Percentiles rank a stretch among this genome's conserved stretches.
Evolutionary conservation across 2,329 filamentous ascomycete species (phyloP).

Genomic region (Hymenoscyphus infarciens): DNA sequence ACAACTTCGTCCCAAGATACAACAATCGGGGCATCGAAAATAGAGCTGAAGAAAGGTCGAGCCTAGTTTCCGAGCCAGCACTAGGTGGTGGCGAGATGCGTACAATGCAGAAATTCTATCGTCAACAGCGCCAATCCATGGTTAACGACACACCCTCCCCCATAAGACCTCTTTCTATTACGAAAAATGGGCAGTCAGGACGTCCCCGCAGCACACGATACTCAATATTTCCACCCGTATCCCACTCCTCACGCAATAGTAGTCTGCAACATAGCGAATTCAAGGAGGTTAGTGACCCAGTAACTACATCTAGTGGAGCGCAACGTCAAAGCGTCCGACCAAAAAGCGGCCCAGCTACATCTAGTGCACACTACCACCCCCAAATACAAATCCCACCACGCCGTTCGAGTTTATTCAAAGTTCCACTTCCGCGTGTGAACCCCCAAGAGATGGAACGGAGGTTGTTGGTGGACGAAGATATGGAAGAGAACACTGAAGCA

Average conservation of each 20-base stretch:
- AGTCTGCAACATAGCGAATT: neutral
- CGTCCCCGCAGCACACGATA: conserved; percentile 10
- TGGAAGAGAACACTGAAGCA: neutral
- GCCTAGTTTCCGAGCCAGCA: conserved; percentile 1
- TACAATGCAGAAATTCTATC: conserved; percentile 14
- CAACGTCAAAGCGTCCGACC: conserved; percentile 9
- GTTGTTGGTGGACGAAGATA: neutral
- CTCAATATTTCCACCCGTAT: neutral
- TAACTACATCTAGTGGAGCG: neutral
- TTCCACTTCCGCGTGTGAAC: neutral
- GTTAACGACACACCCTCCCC: neutral
- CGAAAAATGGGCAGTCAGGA: conserved; percentile 13
- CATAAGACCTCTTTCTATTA: conserved; percentile 4
- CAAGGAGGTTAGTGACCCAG: too few relatives aligned
- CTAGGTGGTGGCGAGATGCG: conserved; percentile 10
- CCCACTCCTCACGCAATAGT: neutral
- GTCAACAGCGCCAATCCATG: neutral
- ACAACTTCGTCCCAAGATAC: neutral
- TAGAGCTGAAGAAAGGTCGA: neutral
- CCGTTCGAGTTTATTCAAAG: conserved; percentile 21
- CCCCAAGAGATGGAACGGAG: neutral
- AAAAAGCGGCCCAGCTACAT: conserved; percentile 7
- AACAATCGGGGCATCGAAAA: neutral
- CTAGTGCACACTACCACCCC: neutral
- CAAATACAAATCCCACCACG: conserved; percentile 18